Evolutionary conservation across 371 early-diverging fungal genomes (phyloP).

Genomic region (Mucor lusitanicus): DNA sequence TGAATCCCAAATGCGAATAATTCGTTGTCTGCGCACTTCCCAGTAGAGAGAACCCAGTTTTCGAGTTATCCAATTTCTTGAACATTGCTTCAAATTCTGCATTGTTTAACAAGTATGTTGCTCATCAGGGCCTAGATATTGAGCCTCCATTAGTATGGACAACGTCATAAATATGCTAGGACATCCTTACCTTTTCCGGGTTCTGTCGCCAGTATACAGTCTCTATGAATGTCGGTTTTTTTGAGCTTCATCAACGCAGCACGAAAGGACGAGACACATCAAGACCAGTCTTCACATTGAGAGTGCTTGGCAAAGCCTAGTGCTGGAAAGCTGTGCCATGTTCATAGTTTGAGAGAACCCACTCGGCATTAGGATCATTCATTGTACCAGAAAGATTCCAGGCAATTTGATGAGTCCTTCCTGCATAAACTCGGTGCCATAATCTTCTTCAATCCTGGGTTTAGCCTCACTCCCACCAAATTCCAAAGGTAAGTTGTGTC

Average conservation of each 20-base stretch:
- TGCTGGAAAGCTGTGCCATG: constrained; percentile 4
- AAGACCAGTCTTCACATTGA: constrained; percentile 13
- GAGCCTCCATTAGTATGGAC: constrained; percentile 11
- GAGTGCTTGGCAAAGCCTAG: constrained; percentile 5
- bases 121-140: constrained; percentile 15
- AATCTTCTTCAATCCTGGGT: background rate
- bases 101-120: constrained; percentile 9
- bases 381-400: constrained; percentile 9
- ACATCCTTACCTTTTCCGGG: constrained; percentile 8
- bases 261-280: constrained; percentile 1
- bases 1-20: constrained; percentile 13
- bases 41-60: constrained; percentile 16
- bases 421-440: constrained; percentile 3
- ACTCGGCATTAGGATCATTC: constrained; percentile 9
- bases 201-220: constrained; percentile 7
- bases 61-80: constrained; percentile 8
- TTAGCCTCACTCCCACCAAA: constrained; percentile 19
- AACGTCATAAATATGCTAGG: constrained; percentile 8
- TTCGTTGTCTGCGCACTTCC: constrained; percentile 11
- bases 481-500: constrained; percentile 5
- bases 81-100: constrained; percentile 8
- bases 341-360: constrained; percentile 12
- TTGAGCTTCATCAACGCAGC: constrained; percentile 13
- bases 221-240: constrained; percentile 10
- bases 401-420: constrained; percentile 19